Percentiles rank a stretch among this genome's conserved stretches.
These are phyloP conservation scores for Trametes cingulata DNA, from an alignment of 768 basidiomycete species.

Conservation along the genomic window DNA sequence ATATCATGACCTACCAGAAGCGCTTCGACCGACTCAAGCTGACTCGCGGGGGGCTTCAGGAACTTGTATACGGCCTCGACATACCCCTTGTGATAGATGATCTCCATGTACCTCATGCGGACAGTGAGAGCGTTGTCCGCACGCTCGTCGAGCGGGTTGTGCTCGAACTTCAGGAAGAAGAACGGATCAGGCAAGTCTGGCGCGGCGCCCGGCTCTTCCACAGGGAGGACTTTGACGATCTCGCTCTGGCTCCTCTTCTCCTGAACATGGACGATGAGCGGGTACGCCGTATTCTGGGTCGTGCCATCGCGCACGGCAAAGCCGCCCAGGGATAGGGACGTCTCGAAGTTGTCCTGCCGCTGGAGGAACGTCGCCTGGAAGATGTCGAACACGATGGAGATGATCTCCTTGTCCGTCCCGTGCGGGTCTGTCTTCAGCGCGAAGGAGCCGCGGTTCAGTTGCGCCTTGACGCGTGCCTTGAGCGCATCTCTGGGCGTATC, in stretches of 20 bases:
- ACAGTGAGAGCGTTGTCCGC: conserved; percentile 90
- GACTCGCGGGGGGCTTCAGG: conserved; percentile 91
- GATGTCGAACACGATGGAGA: conserved; percentile 84
- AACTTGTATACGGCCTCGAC: conserved; percentile 90
- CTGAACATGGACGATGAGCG: conserved; percentile 88
- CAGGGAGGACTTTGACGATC: conserved; percentile 17
- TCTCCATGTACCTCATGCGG: conserved; percentile 93
- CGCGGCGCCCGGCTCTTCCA: conserved; percentile 20
- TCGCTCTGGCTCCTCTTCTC: conserved; percentile 35
- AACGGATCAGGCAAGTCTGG: conserved; percentile 53
- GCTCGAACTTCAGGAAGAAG: conserved; percentile 90
- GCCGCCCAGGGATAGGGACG: conserved; percentile 79
- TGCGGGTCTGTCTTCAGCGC: conserved; percentile 77
- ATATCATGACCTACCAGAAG: conserved; percentile 60
- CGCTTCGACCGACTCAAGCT: conserved; percentile 93
- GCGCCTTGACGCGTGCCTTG: conserved; percentile 71
- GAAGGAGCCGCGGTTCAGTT: conserved; percentile 87
- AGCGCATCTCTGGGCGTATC: conserved; percentile 78
- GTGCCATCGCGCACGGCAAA: conserved; percentile 94
- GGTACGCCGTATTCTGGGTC: conserved; percentile 72
- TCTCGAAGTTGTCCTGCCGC: conserved; percentile 84
- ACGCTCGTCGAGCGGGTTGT: conserved; percentile 85
- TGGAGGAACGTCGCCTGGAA: conserved; percentile 86
- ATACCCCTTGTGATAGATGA: conserved; percentile 94
- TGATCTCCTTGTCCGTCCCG: conserved; percentile 62